Evolutionary conservation across 2,329 filamentous ascomycete genomes (phyloP), one percentile per base, ranked within the genome.

Genomic region (Trichoderma sp.): DNA sequence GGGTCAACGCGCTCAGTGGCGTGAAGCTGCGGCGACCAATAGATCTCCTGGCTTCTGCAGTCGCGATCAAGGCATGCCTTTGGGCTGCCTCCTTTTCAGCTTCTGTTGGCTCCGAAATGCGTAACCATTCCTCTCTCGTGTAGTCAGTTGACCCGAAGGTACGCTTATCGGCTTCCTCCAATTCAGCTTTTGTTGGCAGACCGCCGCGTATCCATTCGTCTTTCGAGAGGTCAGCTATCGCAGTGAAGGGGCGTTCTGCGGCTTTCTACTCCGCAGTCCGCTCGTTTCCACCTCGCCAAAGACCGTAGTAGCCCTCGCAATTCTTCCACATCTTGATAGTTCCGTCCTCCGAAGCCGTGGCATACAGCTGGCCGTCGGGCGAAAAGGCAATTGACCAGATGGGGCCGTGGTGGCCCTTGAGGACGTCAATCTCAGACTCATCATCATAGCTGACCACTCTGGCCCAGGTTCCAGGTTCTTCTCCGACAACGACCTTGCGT

Each of bases 351-450:
- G 94, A 97, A 35, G 93, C 96, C 1, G 96, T 99, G 1, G 94
- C 96, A 77, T 98, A 99, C 8, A 99, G 84, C 78, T 97, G 97
- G 58, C 94, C 94, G 76, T 99, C 96, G 0, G 96, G 96, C 0
- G 94, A 96, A 80, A 97, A 99, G 68, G 91, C 91, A 70, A 96
- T 90, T 6, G 94, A 97, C 96, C 96, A 99, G 71, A 99, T 96
- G 1, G 95, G 95, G 1, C 96, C 96, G 76, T 99, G 96, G 75
- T 99, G 96, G 29, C 96, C 96, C 81, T 97, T 97, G 82, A 97
- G 93, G 14, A 95, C 91, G 78, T 98, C 96, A 55, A 97, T 94
- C 73, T 87, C 86, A 35, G 33, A 13, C 74, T 91, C 91, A 61
- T 91, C 90, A 70, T 97, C 93, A 81, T 94, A 95, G 76, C 94